These are phyloP conservation scores for Silybum marianum DNA, from an alignment of 129 eudicot genomes.

Conservation along the genomic window DNA sequence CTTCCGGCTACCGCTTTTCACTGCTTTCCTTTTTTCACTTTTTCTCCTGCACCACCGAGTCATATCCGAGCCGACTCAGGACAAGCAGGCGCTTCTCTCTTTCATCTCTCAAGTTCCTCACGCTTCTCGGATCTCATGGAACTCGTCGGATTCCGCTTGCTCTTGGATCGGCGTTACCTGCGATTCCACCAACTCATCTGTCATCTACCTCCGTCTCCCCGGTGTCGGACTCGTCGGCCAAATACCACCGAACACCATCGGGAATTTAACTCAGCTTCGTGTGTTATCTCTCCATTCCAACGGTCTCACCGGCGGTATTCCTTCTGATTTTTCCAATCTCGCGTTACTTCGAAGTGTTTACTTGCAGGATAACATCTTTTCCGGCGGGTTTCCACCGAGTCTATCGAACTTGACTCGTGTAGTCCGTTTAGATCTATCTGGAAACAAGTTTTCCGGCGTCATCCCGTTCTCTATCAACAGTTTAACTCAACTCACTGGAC, in stretches of 20 bases:
- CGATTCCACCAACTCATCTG: slow-evolving; percentile 53
- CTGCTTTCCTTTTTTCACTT: neutral
- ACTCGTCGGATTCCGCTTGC: slow-evolving; percentile 59
- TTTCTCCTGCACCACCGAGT: slow-evolving; percentile 26
- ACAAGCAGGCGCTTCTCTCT: slow-evolving; percentile 68
- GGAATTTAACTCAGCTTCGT: slow-evolving; percentile 61
- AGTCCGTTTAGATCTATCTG: slow-evolving; percentile 60
- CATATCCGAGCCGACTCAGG: slow-evolving; percentile 67
- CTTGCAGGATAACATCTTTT: slow-evolving; percentile 54
- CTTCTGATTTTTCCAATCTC: slow-evolving; percentile 66
- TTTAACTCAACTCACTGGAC: slow-evolving; percentile 57
- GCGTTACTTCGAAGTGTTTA: slow-evolving; percentile 48
- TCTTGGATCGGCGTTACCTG: slow-evolving; percentile 79
- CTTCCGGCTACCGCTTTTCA: neutral
- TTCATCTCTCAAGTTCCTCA: slow-evolving; percentile 66
- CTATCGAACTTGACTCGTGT: slow-evolving; percentile 47
- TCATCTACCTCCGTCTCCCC: slow-evolving; percentile 63
- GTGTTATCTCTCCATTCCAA: slow-evolving; percentile 71
- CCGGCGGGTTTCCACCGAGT: slow-evolving; percentile 71
- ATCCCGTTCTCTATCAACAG: slow-evolving; percentile 68
- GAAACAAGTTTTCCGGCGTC: slow-evolving; percentile 61
- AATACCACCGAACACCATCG: slow-evolving; percentile 61
- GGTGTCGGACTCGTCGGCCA: slow-evolving; percentile 67
- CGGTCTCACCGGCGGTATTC: slow-evolving; percentile 56
- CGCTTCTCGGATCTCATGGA: slow-evolving; percentile 64